These are phyloP conservation scores for Chrysoporthe cubensis DNA, from an alignment of 2,329 filamentous ascomycete species.

Conservation along the genomic window DNA sequence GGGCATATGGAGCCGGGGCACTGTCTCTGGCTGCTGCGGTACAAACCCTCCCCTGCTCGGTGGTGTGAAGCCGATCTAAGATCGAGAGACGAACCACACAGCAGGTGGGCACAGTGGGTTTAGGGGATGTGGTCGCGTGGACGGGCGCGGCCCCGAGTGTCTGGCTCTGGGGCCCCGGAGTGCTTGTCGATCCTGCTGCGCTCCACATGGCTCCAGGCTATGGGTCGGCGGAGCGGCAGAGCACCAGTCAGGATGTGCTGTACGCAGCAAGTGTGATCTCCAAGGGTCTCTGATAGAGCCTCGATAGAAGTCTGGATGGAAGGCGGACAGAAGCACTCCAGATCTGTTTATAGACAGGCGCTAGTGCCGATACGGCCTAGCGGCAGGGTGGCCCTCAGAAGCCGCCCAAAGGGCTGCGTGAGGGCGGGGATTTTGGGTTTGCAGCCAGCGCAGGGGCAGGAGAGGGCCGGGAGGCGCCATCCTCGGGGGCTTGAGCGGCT, in stretches of 20 bases:
- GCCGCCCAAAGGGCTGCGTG: neutral
- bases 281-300: neutral
- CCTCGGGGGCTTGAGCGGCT: neutral
- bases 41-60: too few relatives aligned
- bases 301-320: neutral
- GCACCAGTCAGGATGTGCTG: too few relatives aligned
- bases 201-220: neutral
- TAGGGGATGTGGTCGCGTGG: neutral
- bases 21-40: too few relatives aligned
- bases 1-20: too few relatives aligned
- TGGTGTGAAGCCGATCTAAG: neutral
- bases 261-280: too few relatives aligned
- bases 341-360: conserved; percentile 6
- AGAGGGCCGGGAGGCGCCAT: neutral
- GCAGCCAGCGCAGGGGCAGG: conserved; percentile 15
- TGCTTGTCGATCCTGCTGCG: neutral
- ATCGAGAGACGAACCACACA: neutral
- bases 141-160: neutral
- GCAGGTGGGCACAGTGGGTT: neutral
- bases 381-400: neutral
- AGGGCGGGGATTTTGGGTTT: conserved; percentile 4
- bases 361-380: neutral
- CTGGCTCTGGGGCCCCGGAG: conserved; percentile 1
- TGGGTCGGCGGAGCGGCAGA: too few relatives aligned
- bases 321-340: neutral